Evolutionary conservation across 2,329 filamentous ascomycete species (phyloP), one percentile per base, ranked within the genome.

Genomic region (Celoporthe dispersa): DNA sequence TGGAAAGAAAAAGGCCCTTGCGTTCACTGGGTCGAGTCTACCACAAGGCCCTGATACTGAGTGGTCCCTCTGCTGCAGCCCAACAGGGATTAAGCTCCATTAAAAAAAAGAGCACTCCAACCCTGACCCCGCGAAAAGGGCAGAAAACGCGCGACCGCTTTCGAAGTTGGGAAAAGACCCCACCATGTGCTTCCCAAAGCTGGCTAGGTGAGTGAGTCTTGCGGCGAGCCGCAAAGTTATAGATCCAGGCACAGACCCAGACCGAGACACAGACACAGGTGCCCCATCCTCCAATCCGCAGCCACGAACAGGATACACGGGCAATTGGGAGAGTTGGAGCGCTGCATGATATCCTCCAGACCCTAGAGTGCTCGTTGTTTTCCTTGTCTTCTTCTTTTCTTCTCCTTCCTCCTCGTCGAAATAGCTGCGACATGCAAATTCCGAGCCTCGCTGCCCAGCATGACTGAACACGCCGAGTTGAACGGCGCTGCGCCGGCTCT

Each of bases 391-490:
- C 44, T 9, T 48, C 11, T 31, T 61, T 41, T 65, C 25, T 51
- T 59, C 41, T 65, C 35, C 64, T 25, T 22, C 35, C 62, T 59
- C 44, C 22, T 39, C 31, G 12, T 37, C 25, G 16, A 44, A 63
- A 57, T 39, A 74, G 69, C 72, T 71, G 69, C 77, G 79, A 75
- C 71, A 81, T 81, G 79, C 79, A 76, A 75, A 76, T 76, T 74
- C 72, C 75, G 75, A 75, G 76, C 62, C 76, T 75, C 28, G 14
- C 71, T 67, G 75, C 76, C 74, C 78, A 84, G 81, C 76, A 87
- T 85, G 85, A 83, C 83, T 82, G 83, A 86, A 55, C 66, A 51
- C 81, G 80, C 79, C 76, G 80, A 80, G 77, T 78, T 80, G 75
- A 82, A 83, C 76, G 66, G 80, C 74, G 75, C 78, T 69, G 76